These are phyloP conservation scores for Dovyalis caffra DNA, from an alignment of 345 rosid species.

Conservation along the genomic window DNA sequence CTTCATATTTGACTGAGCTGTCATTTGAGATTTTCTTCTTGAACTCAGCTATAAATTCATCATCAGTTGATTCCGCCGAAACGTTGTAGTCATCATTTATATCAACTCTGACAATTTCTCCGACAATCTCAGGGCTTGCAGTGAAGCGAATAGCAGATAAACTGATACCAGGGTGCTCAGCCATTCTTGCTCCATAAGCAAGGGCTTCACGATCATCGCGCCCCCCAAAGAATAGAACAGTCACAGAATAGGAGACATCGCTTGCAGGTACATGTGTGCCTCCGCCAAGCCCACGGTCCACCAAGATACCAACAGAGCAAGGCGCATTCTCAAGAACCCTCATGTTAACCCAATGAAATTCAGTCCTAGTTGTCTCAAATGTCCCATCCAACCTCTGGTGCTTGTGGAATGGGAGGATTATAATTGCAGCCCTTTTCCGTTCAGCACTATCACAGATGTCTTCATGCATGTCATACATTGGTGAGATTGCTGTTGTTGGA, in stretches of 20 bases:
- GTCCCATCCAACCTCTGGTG: slow-evolving; percentile 67
- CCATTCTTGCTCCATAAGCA: slow-evolving; percentile 71
- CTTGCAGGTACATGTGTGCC: slow-evolving; percentile 66
- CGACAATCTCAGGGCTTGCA: slow-evolving; percentile 25
- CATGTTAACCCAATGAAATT: slow-evolving; percentile 52
- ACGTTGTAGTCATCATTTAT: slow-evolving; percentile 21
- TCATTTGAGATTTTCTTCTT: slow-evolving; percentile 33
- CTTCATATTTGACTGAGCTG: slow-evolving; percentile 35
- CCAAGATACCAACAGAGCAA: slow-evolving; percentile 79
- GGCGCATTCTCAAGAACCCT: slow-evolving; percentile 62
- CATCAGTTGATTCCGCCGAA: slow-evolving; percentile 30
- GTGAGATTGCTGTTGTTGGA: slow-evolving; percentile 85
- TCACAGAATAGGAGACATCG: slow-evolving; percentile 49
- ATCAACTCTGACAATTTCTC: slow-evolving; percentile 36
- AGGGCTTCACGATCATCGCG: slow-evolving; percentile 81
- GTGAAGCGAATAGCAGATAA: slow-evolving; percentile 48
- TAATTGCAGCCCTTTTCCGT: slow-evolving; percentile 53
- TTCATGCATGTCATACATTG: slow-evolving; percentile 58
- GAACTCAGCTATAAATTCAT: slow-evolving; percentile 32
- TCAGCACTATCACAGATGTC: slow-evolving; percentile 67
- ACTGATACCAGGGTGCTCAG: slow-evolving; percentile 77
- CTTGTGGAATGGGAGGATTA: slow-evolving; percentile 80
- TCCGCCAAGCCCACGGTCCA: slow-evolving; percentile 89
- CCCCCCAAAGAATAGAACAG: slow-evolving; percentile 78
- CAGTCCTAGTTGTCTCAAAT: slow-evolving; percentile 57